These are phyloP conservation scores for Glebionis coronaria DNA, from an alignment of 129 eudicot genomes.

Conservation along the genomic window DNA sequence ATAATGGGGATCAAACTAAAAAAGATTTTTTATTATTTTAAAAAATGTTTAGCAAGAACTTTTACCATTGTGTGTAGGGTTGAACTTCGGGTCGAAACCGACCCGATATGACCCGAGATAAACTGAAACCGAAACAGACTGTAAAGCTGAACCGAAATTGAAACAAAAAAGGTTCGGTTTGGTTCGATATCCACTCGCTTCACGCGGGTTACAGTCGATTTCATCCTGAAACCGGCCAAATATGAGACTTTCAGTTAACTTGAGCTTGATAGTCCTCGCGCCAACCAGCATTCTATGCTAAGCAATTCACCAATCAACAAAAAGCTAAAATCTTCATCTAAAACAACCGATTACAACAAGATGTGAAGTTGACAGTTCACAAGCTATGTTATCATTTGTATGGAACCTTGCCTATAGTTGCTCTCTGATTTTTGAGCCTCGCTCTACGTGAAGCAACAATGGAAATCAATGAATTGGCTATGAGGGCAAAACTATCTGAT, in stretches of 20 bases:
- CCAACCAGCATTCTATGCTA: slow-evolving; percentile 11
- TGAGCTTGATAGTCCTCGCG: slow-evolving; percentile 4
- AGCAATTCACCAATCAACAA: slow-evolving; percentile 18
- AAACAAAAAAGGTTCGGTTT: too few relatives aligned
- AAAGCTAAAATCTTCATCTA: slow-evolving; percentile 16
- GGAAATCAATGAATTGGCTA: slow-evolving; percentile 42
- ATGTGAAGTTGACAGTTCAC: slow-evolving; percentile 1
- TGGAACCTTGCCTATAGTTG: slow-evolving; percentile 29
- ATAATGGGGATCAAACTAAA: too few relatives aligned
- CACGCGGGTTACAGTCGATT: too few relatives aligned
- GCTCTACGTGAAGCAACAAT: slow-evolving; percentile 58
- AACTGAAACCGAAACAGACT: too few relatives aligned
- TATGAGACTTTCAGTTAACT: slow-evolving; percentile 15
- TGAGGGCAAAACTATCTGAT: slow-evolving; percentile 41
- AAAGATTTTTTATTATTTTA: too few relatives aligned
- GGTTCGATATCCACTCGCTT: too few relatives aligned
- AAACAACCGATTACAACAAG: slow-evolving; percentile 23
- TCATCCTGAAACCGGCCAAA: too few relatives aligned
- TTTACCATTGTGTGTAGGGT: too few relatives aligned
- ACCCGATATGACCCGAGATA: too few relatives aligned
- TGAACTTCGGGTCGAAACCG: too few relatives aligned
- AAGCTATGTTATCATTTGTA: slow-evolving; percentile 23
- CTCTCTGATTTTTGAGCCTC: slow-evolving; percentile 48
- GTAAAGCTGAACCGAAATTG: too few relatives aligned
- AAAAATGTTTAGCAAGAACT: too few relatives aligned